Evolutionary conservation across 768 basidiomycete species (phyloP), one percentile per base, ranked within the genome.

Genomic region (Kwoniella europaea): DNA sequence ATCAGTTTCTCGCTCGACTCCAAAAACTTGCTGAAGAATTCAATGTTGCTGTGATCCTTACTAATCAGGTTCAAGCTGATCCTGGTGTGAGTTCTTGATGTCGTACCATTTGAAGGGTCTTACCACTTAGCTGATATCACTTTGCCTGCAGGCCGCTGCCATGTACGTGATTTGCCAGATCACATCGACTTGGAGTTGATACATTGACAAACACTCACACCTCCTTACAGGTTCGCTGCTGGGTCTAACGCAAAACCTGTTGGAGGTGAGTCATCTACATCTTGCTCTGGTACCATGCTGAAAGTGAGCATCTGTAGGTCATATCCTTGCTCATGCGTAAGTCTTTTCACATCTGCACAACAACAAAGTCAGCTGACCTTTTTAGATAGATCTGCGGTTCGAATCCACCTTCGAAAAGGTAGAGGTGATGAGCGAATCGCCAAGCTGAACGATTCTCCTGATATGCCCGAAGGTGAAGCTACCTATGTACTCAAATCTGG

Each of bases 241-340:
- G 94, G 94, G 52, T 92, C 93, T 43, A 92, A 92, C 20, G 87
- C 94, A 50, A 96, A 96, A 84, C 93, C 93, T 18, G 92, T 95
- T 56, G 81, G 82, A 65, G 81, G 82, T 81, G 58, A 74, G 76
- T 67, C 18, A 10, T 22, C n/a, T 27, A 15, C 41, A 16, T 15
- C 24, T 60, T 20, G 7, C 24, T 24, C 7, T 35, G 52, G 10
- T 22, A 9, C 7, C 10, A 41, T 22, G 54, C 16, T 44, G 20
- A 46, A 22, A 42, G 3, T 62, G 16, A 27, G 4, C 2, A 41
- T 29, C n/a, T 63, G 60, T 57, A 78, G 80, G 82, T 16, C 82
- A 83, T 58, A 75, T 83, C 50, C 75, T 83, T 12, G 81, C 82
- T 13, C 82, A 83, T 68, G 82, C 82, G 81, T 83, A 24, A 73